Base-by-base conservation (phyloP, 1,284 basidiomycete species). In the Ustilago nuda region DNA sequence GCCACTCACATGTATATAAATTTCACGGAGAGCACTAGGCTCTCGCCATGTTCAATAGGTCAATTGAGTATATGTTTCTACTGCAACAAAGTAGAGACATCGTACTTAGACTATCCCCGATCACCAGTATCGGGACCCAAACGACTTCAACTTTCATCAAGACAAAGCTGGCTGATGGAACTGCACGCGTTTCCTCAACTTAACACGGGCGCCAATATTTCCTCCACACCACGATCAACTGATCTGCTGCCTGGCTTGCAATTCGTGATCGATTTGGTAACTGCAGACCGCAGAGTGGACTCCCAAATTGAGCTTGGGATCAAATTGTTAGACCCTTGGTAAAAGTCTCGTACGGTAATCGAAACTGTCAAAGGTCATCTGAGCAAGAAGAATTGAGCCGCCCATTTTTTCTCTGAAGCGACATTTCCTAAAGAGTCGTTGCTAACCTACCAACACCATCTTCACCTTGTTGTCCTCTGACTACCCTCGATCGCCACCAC, bases 161-260 rank as follows among this genome's bases (percentile, higher is more conserved):
- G 3, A 27, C 17, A 27, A 45, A 46, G 60, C 60, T 72, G 69
- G 69, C 69, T 41, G 57, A 59, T 39, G 45, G 12, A 30, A 52
- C 8, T 54, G 51, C 51, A 54, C 50, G 23, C 51, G 48, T n/a
- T 33, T 50, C 35, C 48, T 48, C 30, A 11, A 17, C n/a, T 50
- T 41, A 41, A 41, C 39, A 41, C 13, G 4, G 5, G n/a, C 23
- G 23, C 23, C 23, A 45, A 45, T 45, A 45, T 45, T 58, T 59
- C 57, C 61, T 70, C 61, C 67, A 64, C 67, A 48, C 39, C 39
- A n/a, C 17, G 15, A 30, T 35, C 55, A 46, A 51, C 48, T 17
- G 46, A 3, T 12, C 45, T 59, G 46, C 57, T 59, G 56, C 58
- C 39, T 36, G 17, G 32, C 17, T 53, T 0, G 8, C 36, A 37